Evolutionary conservation across 78 protist genomes (phyloP), one percentile per base, ranked within the genome.

Genomic region (Polysphondylium violaceum): DNA sequence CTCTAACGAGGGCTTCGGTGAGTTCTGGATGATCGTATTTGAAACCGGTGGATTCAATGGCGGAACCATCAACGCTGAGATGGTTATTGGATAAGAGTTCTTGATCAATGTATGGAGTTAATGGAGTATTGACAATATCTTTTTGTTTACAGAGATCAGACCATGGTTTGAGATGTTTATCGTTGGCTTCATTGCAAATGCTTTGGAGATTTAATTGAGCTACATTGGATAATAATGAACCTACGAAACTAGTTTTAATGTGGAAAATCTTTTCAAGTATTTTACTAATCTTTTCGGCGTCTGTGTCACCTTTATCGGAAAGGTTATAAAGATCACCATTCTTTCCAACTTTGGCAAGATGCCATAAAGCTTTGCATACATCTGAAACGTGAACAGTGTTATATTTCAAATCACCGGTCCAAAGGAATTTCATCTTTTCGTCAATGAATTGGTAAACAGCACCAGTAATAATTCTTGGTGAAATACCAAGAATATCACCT

Each of bases 371-470:
- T 7, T 85, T 56, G 68, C 76, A 77, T 6, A 97, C 99, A 88
- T 98, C 99, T 3, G 5, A 14, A 17, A 98, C 98, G 25, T 98
- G 99, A 29, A 98, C 99, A 8, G 99, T 98, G 94, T 97, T 93
- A 61, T 95, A 60, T 33, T 74, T 53, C 43, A 98, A 93, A 41
- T 96, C 97, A 43, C 74, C 81, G 27, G 67, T 55, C 98, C 98
- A 97, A 21, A 97, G 91, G 67, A 98, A 71, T 83, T 97, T 77
- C 99, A 97, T 97, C 72, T 74, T 79, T 76, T 98, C 98, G 73
- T 23, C 79, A n/a, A 94, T 33, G 75, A 58, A 38, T 85, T 96
- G 85, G 95, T 98, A 98, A 55, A 96, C 96, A 14, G 99, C 98
- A 55, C 96, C 99, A 35, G 95, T 81, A 41, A 97, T 93, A 31